Evolutionary conservation across 352 stramenopile genomes (phyloP).

Genomic region (Phytophthora brassicae): DNA sequence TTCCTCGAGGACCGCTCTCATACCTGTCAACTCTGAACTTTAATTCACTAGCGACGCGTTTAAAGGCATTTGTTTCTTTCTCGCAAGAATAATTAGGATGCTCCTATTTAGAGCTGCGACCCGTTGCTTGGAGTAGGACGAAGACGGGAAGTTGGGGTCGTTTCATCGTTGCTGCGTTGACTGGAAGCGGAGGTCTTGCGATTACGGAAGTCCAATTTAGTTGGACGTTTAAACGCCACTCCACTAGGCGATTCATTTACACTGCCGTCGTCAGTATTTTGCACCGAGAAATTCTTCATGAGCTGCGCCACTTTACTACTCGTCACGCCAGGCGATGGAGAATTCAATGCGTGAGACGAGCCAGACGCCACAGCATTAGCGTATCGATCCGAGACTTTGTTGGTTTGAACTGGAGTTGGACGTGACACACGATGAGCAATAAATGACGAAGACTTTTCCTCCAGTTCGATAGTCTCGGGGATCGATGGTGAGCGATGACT

Average conservation of each 20-base stretch:
- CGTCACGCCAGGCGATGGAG: slow-evolving; percentile 15
- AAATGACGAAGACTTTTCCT: slow-evolving; percentile 26
- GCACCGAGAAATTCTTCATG: slow-evolving; percentile 72
- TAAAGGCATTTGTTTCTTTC: slow-evolving; percentile 8
- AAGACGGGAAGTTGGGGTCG: slow-evolving; percentile 2
- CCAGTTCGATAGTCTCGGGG: slow-evolving; percentile 21
- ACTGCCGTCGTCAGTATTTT: slow-evolving; percentile 25
- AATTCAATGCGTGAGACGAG: slow-evolving; percentile 13
- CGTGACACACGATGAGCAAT: neutral
- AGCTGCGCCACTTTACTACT: slow-evolving; percentile 63
- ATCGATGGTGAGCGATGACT: slow-evolving; percentile 26
- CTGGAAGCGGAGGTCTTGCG: slow-evolving; percentile 42
- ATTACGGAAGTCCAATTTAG: slow-evolving; percentile 44
- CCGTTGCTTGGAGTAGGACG: slow-evolving; percentile 9
- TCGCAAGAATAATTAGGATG: slow-evolving; percentile 36
- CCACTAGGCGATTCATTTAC: slow-evolving; percentile 19
- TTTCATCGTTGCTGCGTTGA: slow-evolving; percentile 19
- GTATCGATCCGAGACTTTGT: slow-evolving; percentile 55
- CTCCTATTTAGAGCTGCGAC: slow-evolving; percentile 4
- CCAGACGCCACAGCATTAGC: slow-evolving; percentile 41
- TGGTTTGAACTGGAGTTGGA: slow-evolving; percentile 10
- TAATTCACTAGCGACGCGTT: too few relatives aligned
- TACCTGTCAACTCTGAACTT: too few relatives aligned
- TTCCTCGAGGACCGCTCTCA: too few relatives aligned
- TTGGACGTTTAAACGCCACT: slow-evolving; percentile 28